Evolutionary conservation across 1,139 yeast species (phyloP), one percentile per base, ranked within the genome.

Genomic region (Wickerhamiella pararugosa): DNA sequence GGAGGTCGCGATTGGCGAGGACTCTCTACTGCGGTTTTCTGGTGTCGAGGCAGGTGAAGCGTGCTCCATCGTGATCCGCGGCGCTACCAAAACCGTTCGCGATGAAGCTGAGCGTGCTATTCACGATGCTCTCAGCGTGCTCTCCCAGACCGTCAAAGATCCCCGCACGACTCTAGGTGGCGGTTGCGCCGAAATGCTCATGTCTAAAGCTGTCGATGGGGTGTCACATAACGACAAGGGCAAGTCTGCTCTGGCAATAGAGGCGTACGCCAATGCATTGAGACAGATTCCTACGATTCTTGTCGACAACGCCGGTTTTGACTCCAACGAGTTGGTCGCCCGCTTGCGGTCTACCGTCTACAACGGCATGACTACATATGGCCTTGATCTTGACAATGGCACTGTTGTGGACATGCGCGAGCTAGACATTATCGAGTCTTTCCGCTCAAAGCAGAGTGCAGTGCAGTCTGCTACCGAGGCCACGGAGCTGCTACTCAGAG

Each of bases 391-490:
- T 55, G 78, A 82, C 55, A 70, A 70, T 36, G 98, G 98, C 46
- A 68, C 63, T 36, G 77, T 90, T 49, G 94, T 84, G 21, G 97
- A 90, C 60, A 90, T 90, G 94, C 75, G 94, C 61, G 94, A 86
- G 51, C 64, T 79, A 53, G 98, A 98, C 25, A 74, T 87, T 53
- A 86, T 90, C 37, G 98, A 90, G 64, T 79, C 93, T 47, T 90
- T 72, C 65, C 90, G 86, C 64, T 71, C 90, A 60, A 90, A 90
- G 65, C 72, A 76, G 50, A 94, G 97, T 1, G 98, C 92, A 29
- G 97, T 90, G n/a, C 75, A 87, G 7, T 79, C 93, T 43, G 98
- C 98, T 6, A 71, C 95, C 15, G 98, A 90, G 65, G 98, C 98
- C 34, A 94, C 97, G 5, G 97, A 90, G 65, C 90, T 92, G 43